These are phyloP conservation scores for Cymbopogon flexuosus DNA, from an alignment of 202 grass and related monocot species.

Conservation along the genomic window DNA sequence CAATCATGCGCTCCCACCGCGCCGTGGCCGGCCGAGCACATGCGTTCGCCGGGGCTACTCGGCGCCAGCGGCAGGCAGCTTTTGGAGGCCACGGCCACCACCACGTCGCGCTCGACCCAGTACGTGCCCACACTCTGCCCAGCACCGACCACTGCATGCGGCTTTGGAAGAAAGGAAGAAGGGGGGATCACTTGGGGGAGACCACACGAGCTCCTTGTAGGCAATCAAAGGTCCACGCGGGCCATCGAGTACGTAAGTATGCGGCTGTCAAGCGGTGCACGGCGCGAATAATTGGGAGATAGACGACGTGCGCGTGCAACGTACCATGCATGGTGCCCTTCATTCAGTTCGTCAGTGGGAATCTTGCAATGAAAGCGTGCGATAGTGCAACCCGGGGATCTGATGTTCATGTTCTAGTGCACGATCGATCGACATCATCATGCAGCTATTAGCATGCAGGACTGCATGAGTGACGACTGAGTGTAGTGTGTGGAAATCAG, in stretches of 20 bases:
- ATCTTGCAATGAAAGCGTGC: background rate
- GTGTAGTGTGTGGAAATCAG: too few relatives aligned
- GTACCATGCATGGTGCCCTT: background rate
- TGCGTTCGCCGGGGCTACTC: background rate
- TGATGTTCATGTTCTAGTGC: background rate
- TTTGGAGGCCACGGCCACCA: background rate
- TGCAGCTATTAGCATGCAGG: too few relatives aligned
- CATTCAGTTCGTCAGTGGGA: background rate
- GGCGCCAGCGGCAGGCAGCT: conserved; percentile 20
- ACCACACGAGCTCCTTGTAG: conserved; percentile 9
- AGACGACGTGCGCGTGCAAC: background rate
- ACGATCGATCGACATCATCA: background rate
- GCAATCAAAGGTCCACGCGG: conserved; percentile 32
- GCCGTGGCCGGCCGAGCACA: background rate
- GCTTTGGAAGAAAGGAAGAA: conserved; percentile 13
- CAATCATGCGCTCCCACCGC: conserved; percentile 17
- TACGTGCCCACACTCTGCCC: conserved; percentile 24
- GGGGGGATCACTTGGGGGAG: background rate
- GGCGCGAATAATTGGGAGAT: background rate
- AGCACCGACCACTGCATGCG: conserved; percentile 41
- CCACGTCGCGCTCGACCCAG: background rate
- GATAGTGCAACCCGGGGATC: background rate
- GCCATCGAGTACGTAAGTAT: background rate
- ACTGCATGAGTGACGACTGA: too few relatives aligned
- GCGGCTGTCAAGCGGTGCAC: background rate